Base-by-base conservation (phyloP, 768 basidiomycete genomes). In the Suillus tomentosus region DNA sequence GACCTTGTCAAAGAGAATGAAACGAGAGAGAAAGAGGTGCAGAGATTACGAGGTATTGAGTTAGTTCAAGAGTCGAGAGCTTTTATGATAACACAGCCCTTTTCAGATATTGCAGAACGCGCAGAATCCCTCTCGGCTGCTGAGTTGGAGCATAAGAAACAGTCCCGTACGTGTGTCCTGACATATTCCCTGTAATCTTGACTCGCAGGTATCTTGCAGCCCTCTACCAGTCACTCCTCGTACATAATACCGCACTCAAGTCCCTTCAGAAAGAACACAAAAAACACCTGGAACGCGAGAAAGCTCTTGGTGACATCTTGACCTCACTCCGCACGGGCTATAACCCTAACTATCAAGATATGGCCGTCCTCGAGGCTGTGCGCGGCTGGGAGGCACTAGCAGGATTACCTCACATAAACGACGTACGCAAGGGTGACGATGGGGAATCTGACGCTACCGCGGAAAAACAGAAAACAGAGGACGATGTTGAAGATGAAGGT, bases 261-360 rank as follows among this genome's bases (percentile, higher is more conserved):
- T 88, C 92, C 17, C 85, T 99, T 1, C 84, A 88, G 64, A 82
- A 82, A 43, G 88, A 92, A 71, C 81, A 94, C 73, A 79, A 87
- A 63, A 86, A 87, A 65, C 87, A 92, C 64, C 74, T 92, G 34
- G 85, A 90, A 64, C 89, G 90, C 60, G 88, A 96, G 71, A 85
- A 85, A 65, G 82, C 87, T 54, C 85, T 99, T 3, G 90, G 89
- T 27, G 85, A 88, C n/a, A 92, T 99, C 59, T 84, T 99, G 7
- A 84, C 88, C 64, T 80, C 88, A 36, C 85, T 99, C 13, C 85
- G 93, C 24, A 84, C 86, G 11, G 89, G 90, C 5, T 98, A 97
- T 79, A 99, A 99, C 74, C 96, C 96, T 17, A 99, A 99, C 75
- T 98, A 98, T 77, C 96, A 98, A 74, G 96, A 99, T 73, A 99